Conservation (phyloP, 441 rosid genomes). For the Biscutella auriculata region DNA sequence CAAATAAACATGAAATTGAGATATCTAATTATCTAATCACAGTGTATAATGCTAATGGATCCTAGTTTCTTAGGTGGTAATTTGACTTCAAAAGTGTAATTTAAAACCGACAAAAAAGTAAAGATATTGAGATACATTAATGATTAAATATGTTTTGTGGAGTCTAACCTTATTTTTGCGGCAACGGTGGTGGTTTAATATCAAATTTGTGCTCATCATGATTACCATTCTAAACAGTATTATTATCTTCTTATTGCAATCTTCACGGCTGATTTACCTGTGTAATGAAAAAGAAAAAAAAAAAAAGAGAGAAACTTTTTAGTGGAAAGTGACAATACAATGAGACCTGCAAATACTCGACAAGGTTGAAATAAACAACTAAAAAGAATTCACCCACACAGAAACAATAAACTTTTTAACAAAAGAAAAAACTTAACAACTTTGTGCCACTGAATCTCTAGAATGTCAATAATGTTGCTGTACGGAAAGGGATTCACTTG, state of each 20-base stretch:
- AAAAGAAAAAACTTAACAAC: constrained; percentile 10
- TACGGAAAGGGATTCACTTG: constrained; percentile 23
- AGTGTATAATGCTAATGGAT: not conserved
- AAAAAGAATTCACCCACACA: constrained; percentile 17
- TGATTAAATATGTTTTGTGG: constrained; percentile 21
- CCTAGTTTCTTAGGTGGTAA: not conserved
- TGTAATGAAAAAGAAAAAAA: not conserved
- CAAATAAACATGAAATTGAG: not conserved
- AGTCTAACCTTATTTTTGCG: constrained; percentile 19
- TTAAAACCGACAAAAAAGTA: not conserved
- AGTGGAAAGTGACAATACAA: constrained; percentile 29
- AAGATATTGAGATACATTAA: constrained; percentile 9
- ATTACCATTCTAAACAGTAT: constrained; percentile 8
- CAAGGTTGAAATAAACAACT: constrained; percentile 23
- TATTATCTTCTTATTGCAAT: constrained; percentile 21
- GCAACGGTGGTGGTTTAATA: constrained; percentile 20
- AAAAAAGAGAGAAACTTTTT: constrained; percentile 11
- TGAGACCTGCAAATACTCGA: constrained; percentile 26
- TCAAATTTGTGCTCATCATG: constrained; percentile 10
- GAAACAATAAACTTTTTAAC: constrained; percentile 1
- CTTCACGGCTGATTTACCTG: constrained; percentile 24
- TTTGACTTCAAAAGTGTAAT: not conserved
- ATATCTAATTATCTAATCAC: not conserved
- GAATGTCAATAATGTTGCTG: constrained; percentile 26
- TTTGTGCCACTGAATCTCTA: constrained; percentile 18